phyloP scores from a whole-genome alignment of 2,329 filamentous ascomycete genomes.

The Cercospora brassicicola region DNA sequence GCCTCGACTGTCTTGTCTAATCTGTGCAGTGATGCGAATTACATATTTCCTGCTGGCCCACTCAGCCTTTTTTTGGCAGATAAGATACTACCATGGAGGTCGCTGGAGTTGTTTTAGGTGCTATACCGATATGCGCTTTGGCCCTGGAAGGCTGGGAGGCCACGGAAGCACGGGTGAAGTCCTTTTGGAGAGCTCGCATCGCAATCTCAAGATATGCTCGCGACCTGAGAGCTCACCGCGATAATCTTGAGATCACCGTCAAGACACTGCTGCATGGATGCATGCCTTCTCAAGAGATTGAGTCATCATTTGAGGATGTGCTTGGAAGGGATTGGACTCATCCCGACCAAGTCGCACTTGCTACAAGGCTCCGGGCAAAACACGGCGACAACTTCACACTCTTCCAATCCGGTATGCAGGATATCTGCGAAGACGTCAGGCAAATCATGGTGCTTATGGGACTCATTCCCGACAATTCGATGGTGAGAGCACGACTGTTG shows the following conservation, averaged over 20 bases:
- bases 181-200: not conserved
- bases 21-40: no score
- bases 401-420: not conserved
- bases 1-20: no score
- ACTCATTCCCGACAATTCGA: not conserved
- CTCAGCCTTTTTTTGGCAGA: no score
- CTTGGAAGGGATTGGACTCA: not conserved
- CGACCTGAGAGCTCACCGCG: not conserved
- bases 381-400: not conserved
- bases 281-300: not conserved
- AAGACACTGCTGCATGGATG: not conserved
- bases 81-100: not conserved
- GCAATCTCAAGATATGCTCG: not conserved
- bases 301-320: not conserved
- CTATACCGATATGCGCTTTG: not conserved
- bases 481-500: not conserved
- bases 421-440: not conserved
- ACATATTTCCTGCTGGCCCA: no score
- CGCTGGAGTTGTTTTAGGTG: not conserved
- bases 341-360: not conserved
- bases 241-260: not conserved
- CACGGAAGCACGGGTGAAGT: not conserved
- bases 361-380: not conserved
- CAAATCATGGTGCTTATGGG: not conserved
- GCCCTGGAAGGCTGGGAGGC: not conserved